A percentile compares a stretch with the other conserved stretches of the same genome.
Evolutionary conservation across 768 basidiomycete genomes (phyloP).

Genomic region (Trametes punicea): DNA sequence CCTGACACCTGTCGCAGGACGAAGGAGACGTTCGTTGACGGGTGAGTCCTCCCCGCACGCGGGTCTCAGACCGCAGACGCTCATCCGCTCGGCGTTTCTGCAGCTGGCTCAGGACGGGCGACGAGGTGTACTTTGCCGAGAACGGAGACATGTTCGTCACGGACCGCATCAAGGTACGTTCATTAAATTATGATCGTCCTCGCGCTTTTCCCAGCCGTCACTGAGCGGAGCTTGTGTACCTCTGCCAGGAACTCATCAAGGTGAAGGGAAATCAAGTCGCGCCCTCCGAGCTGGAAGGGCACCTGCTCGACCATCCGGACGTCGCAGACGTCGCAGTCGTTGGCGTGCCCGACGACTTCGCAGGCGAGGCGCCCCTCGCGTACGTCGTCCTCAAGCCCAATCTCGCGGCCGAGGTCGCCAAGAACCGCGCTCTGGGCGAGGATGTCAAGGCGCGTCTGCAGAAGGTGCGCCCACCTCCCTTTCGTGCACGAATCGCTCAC

Average conservation of each 20-base stretch:
- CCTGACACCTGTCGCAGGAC: constrained; percentile 52
- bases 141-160: constrained; percentile 59
- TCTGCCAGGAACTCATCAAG: constrained; percentile 70
- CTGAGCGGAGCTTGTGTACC: too few species aligned
- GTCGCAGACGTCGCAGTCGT: constrained; percentile 42
- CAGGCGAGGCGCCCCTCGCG: constrained; percentile 68
- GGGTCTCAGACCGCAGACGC: background rate
- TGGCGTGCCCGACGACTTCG: constrained; percentile 64
- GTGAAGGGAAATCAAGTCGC: constrained; percentile 59
- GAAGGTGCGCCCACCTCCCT: constrained; percentile 44
- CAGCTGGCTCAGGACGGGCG: constrained; percentile 67
- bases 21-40: constrained; percentile 63
- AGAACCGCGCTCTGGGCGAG: constrained; percentile 31
- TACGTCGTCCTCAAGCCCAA: constrained; percentile 54
- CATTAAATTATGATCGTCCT: too few species aligned
- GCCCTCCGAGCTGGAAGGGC: constrained; percentile 34
- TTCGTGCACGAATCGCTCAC: background rate
- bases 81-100: background rate
- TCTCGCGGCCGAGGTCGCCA: constrained; percentile 34
- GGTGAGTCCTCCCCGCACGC: constrained; percentile 40
- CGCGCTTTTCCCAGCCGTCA: too few species aligned
- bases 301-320: constrained; percentile 37
- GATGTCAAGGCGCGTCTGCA: constrained; percentile 42
- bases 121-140: constrained; percentile 54
- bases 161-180: constrained; percentile 64